Base-by-base conservation (phyloP, 495 filamentous ascomycete species). In the Aspergillus haitiensis region DNA sequence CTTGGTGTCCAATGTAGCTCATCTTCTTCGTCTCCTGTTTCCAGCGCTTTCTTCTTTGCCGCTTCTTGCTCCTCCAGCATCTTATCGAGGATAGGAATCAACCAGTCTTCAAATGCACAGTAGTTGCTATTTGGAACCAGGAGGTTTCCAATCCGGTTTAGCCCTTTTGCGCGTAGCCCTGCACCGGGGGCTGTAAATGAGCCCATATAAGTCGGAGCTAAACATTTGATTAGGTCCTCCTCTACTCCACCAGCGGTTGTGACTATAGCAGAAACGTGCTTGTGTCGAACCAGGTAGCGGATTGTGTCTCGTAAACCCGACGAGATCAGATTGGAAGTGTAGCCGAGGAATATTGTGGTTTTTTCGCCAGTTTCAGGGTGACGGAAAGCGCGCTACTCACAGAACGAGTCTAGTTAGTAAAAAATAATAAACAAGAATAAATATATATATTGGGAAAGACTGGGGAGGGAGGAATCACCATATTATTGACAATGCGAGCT, bases 41-140 rank as follows among this genome's bases (percentile, higher is more conserved):
- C 64, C 36, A 59, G 69, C 6, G 75, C 70, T 52, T 74, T 77
- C 21, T 65, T 67, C 60, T 81, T 82, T 61, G 82, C 86, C 1
- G 84, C 84, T 71, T 97, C 92, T 72, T 98, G 95, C 74, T 98
- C 95, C 57, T 86, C 88, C 4, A 98, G 82, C 90, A 98, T 93
- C 52, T 76, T 78, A 70, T 97, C 90, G 27, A 98, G 76, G 61
- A 98, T 92, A 1, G 95, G 94, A 27, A 96, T 79, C 11, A 98
- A 76, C 94, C 94, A 98, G 80, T 98, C 95, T 68, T 98, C 93
- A 63, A 98, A 98, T 6, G 87, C 84, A 73, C 92, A 96, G 75
- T 98, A 98, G 75, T 98, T 98, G 67, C 83, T 87, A 69, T 98
- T 98, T 2, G 94, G 95, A 3, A 98, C 94, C n/a, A 97, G 78